Evolutionary conservation across 2,329 filamentous ascomycete genomes (phyloP), one percentile per base, ranked within the genome.

Genomic region (Botrytis squamosa): DNA sequence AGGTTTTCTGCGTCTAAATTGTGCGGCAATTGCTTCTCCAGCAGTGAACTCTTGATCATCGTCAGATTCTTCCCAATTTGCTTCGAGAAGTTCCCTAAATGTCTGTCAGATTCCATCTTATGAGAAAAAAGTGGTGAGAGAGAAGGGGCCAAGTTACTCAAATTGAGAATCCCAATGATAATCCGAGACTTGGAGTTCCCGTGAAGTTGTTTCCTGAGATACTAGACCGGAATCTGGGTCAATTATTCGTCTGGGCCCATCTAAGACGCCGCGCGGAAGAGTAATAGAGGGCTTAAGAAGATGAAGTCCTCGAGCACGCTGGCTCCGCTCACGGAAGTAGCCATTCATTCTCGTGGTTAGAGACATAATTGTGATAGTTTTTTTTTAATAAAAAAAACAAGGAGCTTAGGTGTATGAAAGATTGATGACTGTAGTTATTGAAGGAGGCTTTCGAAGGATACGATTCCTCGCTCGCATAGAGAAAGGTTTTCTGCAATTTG

Each of bases 201-300:
- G 46, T 14, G 49, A 29, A 22, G 46, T 57, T 55, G 65, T 68
- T 55, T 68, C 65, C 16, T 57, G 25, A 3, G 46, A 68, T 22
- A 68, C 65, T 33, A 22, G 65, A 6, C 65, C 65, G 1, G 65
- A 68, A 14, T 68, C 49, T n/a, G 65, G 46, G 29, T 68, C 65
- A 42, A 68, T 16, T 14, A 68, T 18, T 4, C 65, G 65, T 33
- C 36, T 57, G 20, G 65, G 46, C 12, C 46, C 65, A 57, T 16
- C 36, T 40, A 68, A 33, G 8, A 68, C 25, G 18, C 46, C 25
- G 14, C 65, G 65, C 7, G 65, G 36, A 7, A 68, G 16, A 33
- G 25, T 14, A 57, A 36, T n/a, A 42, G 36, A 46, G 16, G 65
- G 65, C 7, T 57, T 36, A 57, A 68, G 46, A 42, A 68, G 49